Evolutionary conservation across 192 early-diverging fungal species (phyloP).

Genomic region (Podila minutissima): DNA sequence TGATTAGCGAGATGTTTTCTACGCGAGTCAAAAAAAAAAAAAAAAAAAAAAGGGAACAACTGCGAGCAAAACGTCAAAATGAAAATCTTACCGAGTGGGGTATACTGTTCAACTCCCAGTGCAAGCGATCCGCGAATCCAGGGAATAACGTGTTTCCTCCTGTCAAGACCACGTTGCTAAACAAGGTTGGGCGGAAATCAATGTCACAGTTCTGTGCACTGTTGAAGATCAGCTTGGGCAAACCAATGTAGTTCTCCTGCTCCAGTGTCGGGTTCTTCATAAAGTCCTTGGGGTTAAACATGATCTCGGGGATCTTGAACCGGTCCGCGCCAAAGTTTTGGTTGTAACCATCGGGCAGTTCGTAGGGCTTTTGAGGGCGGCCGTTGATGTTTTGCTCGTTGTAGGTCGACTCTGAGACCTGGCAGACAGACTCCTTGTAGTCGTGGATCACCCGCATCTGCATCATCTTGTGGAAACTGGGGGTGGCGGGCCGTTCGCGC

Average conservation of each 20-base stretch:
- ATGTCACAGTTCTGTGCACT: slow-evolving; percentile 84
- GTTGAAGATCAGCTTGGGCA: slow-evolving; percentile 79
- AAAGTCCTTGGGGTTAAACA: slow-evolving; percentile 84
- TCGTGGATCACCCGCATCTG: slow-evolving; percentile 85
- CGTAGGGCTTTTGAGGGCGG: slow-evolving; percentile 87
- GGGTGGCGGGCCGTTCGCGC: slow-evolving; percentile 66
- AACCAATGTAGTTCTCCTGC: slow-evolving; percentile 59
- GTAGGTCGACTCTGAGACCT: slow-evolving; percentile 78
- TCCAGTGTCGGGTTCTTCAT: slow-evolving; percentile 53
- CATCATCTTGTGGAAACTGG: slow-evolving; percentile 79
- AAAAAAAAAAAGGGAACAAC: background rate
- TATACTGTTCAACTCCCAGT: slow-evolving; percentile 71
- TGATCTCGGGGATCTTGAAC: slow-evolving; percentile 83
- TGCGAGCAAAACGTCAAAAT: too few relatives aligned
- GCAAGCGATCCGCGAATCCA: slow-evolving; percentile 88
- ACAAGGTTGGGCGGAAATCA: slow-evolving; percentile 86
- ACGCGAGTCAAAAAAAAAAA: background rate
- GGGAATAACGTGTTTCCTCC: slow-evolving; percentile 91
- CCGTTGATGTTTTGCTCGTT: slow-evolving; percentile 67
- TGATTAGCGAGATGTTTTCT: background rate
- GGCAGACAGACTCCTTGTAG: slow-evolving; percentile 94
- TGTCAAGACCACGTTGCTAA: slow-evolving; percentile 85
- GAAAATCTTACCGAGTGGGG: slow-evolving; percentile 68
- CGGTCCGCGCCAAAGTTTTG: slow-evolving; percentile 80
- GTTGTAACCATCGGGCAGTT: slow-evolving; percentile 97